Base-by-base conservation (phyloP, 1,284 basidiomycete species). In the Pseudomicrostroma phylloplanum region DNA sequence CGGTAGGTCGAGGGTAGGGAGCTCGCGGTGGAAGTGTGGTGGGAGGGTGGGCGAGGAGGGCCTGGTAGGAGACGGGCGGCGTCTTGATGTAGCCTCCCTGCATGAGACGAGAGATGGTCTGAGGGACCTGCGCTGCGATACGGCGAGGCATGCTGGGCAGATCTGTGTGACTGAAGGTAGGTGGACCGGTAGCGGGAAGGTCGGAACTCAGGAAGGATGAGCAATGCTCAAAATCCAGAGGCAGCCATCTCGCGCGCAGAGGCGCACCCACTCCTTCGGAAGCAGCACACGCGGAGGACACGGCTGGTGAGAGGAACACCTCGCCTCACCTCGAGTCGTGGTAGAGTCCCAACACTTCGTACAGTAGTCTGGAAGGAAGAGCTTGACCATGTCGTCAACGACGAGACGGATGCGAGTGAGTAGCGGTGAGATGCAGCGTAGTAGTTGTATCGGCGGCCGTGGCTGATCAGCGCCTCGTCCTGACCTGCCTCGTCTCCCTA, bases 1-100 rank as follows among this genome's bases (percentile, higher is more conserved):
- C 60, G 7, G 84, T 83, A 4, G 74, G 61, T 51, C 88, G 84
- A 54, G 83, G 58, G 41, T 86, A 83, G 60, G 88, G 85, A 61
- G 87, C 84, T 72, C 87, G 87, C 21, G 91, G 82, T 49, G 91
- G 90, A 51, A 92, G 85, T 41, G 89, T 86, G 48, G 91, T 84
- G 12, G 94, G 92, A 7, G 93, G 93, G 80, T 93, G 85, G 65
- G 89, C 85, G 51, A 92, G 85, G 55, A 93, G 89, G 21, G 93
- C 87, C 66, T 87, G 84, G 80, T 87, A 92, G 90, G 92, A 94
- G 59, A 85, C 84, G 55, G 94, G 93, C 69, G 88, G 86, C 23
- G 83, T 77, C 70, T 85, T 83, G 64, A 92, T 81, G 72, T 86
- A 86, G 58, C 86, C 83, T 55, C 86, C 86, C 57, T 87, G 85